Conservation (phyloP, 129 eudicot genomes). For the Calendula officinalis region DNA sequence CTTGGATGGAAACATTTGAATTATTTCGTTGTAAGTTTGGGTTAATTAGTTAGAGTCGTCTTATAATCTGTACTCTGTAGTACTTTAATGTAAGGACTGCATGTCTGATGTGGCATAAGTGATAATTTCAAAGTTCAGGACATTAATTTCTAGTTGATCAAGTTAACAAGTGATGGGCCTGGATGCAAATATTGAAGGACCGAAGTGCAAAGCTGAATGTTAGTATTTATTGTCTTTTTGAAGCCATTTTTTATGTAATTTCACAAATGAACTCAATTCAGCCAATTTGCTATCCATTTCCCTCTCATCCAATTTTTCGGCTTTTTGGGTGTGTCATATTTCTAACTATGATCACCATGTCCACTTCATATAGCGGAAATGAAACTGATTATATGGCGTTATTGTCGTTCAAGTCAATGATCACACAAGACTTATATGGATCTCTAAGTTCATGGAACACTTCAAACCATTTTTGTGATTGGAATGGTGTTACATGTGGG, state of each 20-base stretch:
- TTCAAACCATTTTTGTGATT: slow-evolving; percentile 33
- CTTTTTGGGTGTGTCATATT: not conserved
- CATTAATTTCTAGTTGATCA: no score
- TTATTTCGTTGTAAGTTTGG: not conserved
- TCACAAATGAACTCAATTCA: not conserved
- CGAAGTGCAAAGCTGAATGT: no score
- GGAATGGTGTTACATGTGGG: slow-evolving; percentile 42
- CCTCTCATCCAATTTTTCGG: not conserved
- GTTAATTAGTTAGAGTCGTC: no score
- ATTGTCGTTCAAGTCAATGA: slow-evolving; percentile 34
- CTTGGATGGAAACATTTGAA: not conserved
- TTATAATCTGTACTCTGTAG: no score
- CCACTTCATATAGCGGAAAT: slow-evolving; percentile 12
- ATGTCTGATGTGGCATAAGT: no score
- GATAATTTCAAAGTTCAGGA: no score
- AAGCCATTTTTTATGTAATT: not conserved
- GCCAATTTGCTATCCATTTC: not conserved
- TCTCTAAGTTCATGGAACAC: slow-evolving; percentile 40
- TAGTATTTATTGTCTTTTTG: no score
- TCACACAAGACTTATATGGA: slow-evolving; percentile 32
- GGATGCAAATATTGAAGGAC: no score
- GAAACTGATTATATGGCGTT: slow-evolving; percentile 33
- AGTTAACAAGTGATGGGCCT: no score
- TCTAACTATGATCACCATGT: not conserved
- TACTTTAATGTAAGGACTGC: no score